These are phyloP conservation scores for Fraxinus cuspidata DNA, from an alignment of 257 asterid species.

Conservation along the genomic window DNA sequence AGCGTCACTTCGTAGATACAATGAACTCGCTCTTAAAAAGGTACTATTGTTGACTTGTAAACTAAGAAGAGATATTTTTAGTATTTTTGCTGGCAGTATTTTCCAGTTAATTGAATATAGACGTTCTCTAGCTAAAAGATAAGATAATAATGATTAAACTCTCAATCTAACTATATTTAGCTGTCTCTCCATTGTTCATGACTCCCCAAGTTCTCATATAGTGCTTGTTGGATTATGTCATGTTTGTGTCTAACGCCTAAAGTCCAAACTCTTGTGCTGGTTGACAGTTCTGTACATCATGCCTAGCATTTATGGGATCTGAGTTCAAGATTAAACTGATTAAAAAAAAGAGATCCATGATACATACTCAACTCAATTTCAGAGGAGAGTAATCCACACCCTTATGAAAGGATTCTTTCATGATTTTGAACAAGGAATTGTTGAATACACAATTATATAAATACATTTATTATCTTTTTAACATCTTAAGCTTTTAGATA, in stretches of 20 bases:
- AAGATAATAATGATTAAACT: neutral
- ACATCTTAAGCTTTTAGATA: neutral
- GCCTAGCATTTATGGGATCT: neutral
- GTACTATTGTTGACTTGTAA: slow-evolving; percentile 33
- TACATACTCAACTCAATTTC: slow-evolving; percentile 10
- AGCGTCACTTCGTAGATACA: slow-evolving; percentile 93
- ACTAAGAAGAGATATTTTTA: slow-evolving; percentile 4
- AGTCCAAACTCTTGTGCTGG: neutral
- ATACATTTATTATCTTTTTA: neutral
- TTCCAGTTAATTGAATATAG: slow-evolving; percentile 7
- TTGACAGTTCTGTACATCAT: neutral
- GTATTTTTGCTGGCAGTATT: neutral
- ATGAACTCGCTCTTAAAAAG: slow-evolving; percentile 89
- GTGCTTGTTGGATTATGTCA: slow-evolving; percentile 5
- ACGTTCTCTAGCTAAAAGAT: neutral
- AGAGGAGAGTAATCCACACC: neutral
- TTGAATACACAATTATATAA: neutral
- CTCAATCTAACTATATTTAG: neutral
- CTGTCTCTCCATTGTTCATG: neutral
- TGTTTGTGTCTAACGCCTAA: slow-evolving; percentile 2
- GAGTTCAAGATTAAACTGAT: slow-evolving; percentile 2
- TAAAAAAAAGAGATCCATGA: neutral
- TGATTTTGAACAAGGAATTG: neutral
- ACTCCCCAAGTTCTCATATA: neutral
- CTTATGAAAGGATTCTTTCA: neutral